These are phyloP conservation scores for Exsudoporus floridanus DNA, from an alignment of 1,284 basidiomycete genomes.

Conservation along the genomic window DNA sequence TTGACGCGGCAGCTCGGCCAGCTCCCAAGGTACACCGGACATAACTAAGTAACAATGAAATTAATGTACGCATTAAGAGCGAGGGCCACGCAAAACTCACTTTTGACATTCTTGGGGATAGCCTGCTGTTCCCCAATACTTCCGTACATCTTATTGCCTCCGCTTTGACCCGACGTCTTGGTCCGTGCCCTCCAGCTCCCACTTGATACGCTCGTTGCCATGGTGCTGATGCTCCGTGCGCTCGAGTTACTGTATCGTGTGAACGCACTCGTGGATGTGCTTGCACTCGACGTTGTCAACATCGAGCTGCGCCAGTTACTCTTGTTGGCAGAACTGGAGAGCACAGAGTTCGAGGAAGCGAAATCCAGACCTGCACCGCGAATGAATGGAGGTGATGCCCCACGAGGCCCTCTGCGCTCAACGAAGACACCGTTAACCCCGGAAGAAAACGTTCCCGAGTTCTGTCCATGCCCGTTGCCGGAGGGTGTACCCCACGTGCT, in stretches of 20 bases:
- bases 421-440: constrained; percentile 8
- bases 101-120: constrained; percentile 75
- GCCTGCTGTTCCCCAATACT: constrained; percentile 30
- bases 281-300: constrained; percentile 64
- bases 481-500: constrained; percentile 21
- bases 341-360: constrained; percentile 14
- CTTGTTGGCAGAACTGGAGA: constrained; percentile 30
- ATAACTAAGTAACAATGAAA: constrained; percentile 49
- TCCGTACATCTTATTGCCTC: constrained; percentile 18
- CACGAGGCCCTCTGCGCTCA: constrained; percentile 28
- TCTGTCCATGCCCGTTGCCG: constrained; percentile 10
- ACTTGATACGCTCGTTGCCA: constrained; percentile 72
- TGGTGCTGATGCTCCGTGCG: constrained; percentile 67
- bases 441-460: constrained; percentile 11
- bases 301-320: constrained; percentile 75
- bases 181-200: constrained; percentile 54
- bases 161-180: constrained; percentile 22
- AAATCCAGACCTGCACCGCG: constrained; percentile 47
- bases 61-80: constrained; percentile 2
- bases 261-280: constrained; percentile 66
- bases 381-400: constrained; percentile 37
- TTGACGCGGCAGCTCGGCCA: constrained; percentile 63
- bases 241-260: constrained; percentile 79
- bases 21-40: constrained; percentile 71
- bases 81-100: constrained; percentile 45